Evolutionary conservation across 169 alveolate species (phyloP).

Genomic region (Cystoisospora suis): DNA sequence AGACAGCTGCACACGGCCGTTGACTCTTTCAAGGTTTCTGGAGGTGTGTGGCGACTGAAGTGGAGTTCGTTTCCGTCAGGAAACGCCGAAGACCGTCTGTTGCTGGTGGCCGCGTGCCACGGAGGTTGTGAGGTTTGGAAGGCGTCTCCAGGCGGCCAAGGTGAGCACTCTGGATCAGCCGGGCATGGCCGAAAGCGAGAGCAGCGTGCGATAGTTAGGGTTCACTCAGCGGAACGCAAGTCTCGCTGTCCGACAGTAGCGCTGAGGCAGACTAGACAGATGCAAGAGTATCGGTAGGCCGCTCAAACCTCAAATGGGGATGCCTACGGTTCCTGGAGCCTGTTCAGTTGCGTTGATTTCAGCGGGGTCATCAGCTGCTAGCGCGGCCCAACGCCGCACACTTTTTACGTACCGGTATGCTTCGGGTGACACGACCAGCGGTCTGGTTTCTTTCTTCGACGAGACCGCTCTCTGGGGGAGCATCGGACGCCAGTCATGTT

Average conservation of each 20-base stretch:
- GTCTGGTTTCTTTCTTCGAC: too few relatives aligned
- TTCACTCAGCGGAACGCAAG: background rate
- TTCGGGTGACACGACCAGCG: too few relatives aligned
- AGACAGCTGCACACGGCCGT: conserved; percentile 51
- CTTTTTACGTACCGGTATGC: too few relatives aligned
- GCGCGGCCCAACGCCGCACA: too few relatives aligned
- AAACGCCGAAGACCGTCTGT: background rate
- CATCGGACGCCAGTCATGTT: too few relatives aligned
- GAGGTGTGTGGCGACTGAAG: conserved; percentile 64
- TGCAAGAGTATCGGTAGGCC: background rate
- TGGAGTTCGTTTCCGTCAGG: background rate
- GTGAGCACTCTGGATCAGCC: background rate
- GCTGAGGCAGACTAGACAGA: background rate
- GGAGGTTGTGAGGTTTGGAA: conserved; percentile 64
- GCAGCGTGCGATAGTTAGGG: background rate
- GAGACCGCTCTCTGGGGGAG: too few relatives aligned
- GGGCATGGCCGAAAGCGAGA: background rate
- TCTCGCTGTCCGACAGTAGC: background rate
- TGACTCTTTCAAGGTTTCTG: background rate
- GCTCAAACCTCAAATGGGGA: background rate
- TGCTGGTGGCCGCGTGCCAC: conserved; percentile 61
- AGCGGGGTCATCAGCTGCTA: too few relatives aligned
- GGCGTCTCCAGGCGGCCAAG: background rate
- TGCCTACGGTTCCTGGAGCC: too few relatives aligned
- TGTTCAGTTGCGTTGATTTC: too few relatives aligned